Evolutionary conservation across 257 asterid species (phyloP).

Genomic region (Solanum gandarillasii): DNA sequence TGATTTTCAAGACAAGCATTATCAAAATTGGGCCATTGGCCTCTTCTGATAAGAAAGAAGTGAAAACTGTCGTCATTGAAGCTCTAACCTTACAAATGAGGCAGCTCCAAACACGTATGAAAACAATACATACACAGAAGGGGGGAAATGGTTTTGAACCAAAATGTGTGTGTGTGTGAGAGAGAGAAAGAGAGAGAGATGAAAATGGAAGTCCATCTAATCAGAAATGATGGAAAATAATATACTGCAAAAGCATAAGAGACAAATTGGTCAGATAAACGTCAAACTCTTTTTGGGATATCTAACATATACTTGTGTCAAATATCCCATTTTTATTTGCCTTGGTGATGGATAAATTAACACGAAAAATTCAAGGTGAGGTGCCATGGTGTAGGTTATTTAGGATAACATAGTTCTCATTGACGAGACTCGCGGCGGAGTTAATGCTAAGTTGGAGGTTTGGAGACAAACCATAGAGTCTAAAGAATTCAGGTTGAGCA

Average conservation of each 20-base stretch:
- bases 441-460: not conserved
- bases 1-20: constrained; percentile 13
- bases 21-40: not conserved
- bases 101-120: not conserved
- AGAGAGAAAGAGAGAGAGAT: not conserved
- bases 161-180: not conserved
- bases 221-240: not conserved
- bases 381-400: not conserved
- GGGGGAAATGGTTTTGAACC: not conserved
- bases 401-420: not conserved
- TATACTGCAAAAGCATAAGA: not conserved
- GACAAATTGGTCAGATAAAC: not conserved
- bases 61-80: not conserved
- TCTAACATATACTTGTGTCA: not conserved
- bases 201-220: not conserved
- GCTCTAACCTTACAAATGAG: not conserved
- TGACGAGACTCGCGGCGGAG: not conserved
- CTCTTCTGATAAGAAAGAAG: not conserved
- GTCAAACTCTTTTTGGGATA: not conserved
- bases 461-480: not conserved
- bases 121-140: not conserved
- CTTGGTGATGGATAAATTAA: not conserved
- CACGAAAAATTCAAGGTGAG: not conserved
- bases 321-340: not conserved
- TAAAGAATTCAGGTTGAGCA: not conserved